Percentiles rank a stretch among this genome's conserved stretches.
phyloP scores from a whole-genome alignment of 2,329 filamentous ascomycete genomes.

The Orbilia ellipsospora region DNA sequence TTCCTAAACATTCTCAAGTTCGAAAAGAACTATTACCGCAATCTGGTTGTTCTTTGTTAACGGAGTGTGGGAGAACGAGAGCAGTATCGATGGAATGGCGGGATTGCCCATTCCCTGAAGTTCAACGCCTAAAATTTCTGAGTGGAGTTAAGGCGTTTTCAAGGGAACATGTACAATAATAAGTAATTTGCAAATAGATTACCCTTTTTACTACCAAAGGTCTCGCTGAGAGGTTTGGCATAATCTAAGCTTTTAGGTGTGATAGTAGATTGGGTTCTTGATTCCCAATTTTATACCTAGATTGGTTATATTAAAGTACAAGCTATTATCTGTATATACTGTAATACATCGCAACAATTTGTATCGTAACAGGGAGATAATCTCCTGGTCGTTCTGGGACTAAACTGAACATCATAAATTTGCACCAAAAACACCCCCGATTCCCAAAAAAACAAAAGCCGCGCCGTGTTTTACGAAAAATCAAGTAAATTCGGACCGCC shows the following conservation, averaged over 20 bases:
- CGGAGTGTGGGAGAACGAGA: constrained; percentile 41
- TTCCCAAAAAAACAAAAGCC: neutral
- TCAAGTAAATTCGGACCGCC: constrained; percentile 41
- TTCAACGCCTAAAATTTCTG: constrained; percentile 3
- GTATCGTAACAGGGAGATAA: too few species aligned
- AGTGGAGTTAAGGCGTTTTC: constrained; percentile 45
- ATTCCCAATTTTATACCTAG: too few species aligned
- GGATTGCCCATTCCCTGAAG: neutral
- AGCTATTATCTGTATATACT: too few species aligned
- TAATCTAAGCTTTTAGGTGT: too few species aligned
- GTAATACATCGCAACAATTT: too few species aligned
- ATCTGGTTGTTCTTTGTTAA: constrained; percentile 56
- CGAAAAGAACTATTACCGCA: constrained; percentile 26
- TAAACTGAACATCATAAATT: too few species aligned
- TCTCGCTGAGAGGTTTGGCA: too few species aligned
- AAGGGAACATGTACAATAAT: constrained; percentile 42
- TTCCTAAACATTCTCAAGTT: constrained; percentile 39
- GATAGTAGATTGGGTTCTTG: too few species aligned
- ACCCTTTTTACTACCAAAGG: neutral
- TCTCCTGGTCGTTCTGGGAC: too few species aligned
- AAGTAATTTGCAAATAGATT: constrained; percentile 8
- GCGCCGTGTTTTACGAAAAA: constrained; percentile 23
- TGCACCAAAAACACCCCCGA: constrained; percentile 12
- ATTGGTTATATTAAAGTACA: too few species aligned
- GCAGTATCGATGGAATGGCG: constrained; percentile 33